Evolutionary conservation across 352 stramenopile species (phyloP).

Genomic region (Lagenidium sp.): DNA sequence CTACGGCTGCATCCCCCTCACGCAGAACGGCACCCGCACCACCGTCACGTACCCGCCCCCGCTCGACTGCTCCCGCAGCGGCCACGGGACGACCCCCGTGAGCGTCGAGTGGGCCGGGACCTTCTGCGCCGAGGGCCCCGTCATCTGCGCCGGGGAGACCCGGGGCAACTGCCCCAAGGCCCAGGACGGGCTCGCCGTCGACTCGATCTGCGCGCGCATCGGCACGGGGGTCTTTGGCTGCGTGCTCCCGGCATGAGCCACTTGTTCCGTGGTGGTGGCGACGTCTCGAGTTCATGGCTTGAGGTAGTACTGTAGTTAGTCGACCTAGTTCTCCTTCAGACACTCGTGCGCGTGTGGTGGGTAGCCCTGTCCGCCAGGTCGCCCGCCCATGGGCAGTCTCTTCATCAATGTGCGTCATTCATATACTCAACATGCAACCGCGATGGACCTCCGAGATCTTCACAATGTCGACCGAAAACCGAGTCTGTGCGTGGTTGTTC

Average conservation of each 20-base stretch:
- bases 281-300: too few species aligned
- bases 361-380: too few species aligned
- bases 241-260: background rate
- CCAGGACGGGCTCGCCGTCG: background rate
- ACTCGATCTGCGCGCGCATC: background rate
- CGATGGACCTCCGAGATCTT: too few species aligned
- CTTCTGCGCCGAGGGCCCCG: background rate
- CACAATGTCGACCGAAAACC: too few species aligned
- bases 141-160: background rate
- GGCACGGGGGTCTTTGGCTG: constrained; percentile 1
- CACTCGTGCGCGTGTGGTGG: too few species aligned
- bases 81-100: background rate
- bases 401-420: too few species aligned
- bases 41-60: background rate
- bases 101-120: background rate
- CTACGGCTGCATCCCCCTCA: constrained; percentile 8
- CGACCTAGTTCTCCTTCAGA: too few species aligned
- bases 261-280: too few species aligned
- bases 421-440: too few species aligned
- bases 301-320: too few species aligned
- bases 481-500: too few species aligned
- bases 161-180: background rate
- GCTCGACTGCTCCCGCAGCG: background rate
- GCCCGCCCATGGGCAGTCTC: too few species aligned
- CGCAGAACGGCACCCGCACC: background rate